Conservation (phyloP, 169 alveolate species). For the Perkinsus olseni region DNA sequence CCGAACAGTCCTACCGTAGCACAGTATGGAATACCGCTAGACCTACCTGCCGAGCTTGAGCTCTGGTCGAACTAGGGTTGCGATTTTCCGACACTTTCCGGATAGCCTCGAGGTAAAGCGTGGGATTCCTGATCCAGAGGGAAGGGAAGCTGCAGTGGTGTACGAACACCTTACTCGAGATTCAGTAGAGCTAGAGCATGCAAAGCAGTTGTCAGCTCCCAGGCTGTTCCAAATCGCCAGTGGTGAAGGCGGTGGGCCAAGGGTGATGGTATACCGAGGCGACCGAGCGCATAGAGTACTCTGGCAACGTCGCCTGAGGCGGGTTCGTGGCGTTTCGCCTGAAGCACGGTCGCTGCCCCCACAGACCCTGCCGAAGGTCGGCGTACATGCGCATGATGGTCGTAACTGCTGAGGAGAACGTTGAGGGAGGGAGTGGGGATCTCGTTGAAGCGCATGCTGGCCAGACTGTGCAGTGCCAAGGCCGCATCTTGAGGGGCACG, state of each 20-base stretch:
- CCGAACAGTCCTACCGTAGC: too few species aligned
- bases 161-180: not conserved
- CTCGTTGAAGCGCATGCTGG: not conserved
- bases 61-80: not conserved
- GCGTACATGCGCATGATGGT: not conserved
- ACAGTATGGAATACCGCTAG: too few species aligned
- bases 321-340: not conserved
- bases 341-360: not conserved
- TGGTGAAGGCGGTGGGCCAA: not conserved
- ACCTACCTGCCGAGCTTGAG: not conserved
- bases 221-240: not conserved
- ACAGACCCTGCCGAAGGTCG: not conserved
- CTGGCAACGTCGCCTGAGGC: not conserved
- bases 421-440: not conserved
- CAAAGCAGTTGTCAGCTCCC: not conserved
- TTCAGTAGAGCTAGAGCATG: not conserved
- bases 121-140: not conserved
- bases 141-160: not conserved
- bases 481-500: not conserved
- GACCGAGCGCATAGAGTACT: not conserved
- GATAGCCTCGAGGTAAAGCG: not conserved
- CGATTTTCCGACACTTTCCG: not conserved
- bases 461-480: not conserved
- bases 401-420: not conserved
- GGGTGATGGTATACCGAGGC: not conserved